Base-by-base conservation (phyloP, 192 early-diverging fungal genomes). In the Physocladia obscura region DNA sequence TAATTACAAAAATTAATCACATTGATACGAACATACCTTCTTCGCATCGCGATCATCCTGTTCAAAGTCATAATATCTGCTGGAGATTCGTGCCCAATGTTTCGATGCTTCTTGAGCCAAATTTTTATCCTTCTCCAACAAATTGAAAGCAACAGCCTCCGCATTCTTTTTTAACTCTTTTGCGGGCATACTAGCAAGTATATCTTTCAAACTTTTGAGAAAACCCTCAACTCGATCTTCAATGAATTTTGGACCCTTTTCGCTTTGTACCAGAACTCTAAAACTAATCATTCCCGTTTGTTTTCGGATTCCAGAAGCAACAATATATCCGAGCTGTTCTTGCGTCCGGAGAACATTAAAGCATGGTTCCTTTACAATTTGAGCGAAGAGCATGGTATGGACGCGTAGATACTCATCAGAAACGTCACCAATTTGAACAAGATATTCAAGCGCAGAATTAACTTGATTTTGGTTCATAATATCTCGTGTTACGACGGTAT, bases 341-440 rank as follows among this genome's bases (percentile, higher is more conserved):
- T 97, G 94, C 19, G 97, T 98, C 26, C 97, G 84, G 54, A 98
- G 78, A 67, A 95, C 89, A 78, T 97, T 90, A 77, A 97, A 98
- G 70, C 84, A 91, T 32, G 94, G 93, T 74, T 98, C 95, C 49
- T 90, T 81, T 21, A 88, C 77, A 40, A 98, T 92, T 62, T 96
- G 92, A 15, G 87, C 83, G 57, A 94, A 64, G 49, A 98, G 82
- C 36, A 84, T 79, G 21, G 93, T 75, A 17, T 86, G 74, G 35
- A 85, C 87, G 32, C 94, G 90, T 31, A 87, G 75, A 22, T 79
- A 69, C 34, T 70, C 81, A 68, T 94, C 79, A 4, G 82, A 80
- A 29, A 85, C 81, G 69, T 87, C 82, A 2, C 95, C 94, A 32
- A 94, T 78, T 67, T 94, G 91, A 21, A 94, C 68, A 62, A 89